Percentiles rank a stretch among this genome's conserved stretches.
Evolutionary conservation across 2,329 filamentous ascomycete species (phyloP).

Genomic region (Microcyclospora tardicrescens): DNA sequence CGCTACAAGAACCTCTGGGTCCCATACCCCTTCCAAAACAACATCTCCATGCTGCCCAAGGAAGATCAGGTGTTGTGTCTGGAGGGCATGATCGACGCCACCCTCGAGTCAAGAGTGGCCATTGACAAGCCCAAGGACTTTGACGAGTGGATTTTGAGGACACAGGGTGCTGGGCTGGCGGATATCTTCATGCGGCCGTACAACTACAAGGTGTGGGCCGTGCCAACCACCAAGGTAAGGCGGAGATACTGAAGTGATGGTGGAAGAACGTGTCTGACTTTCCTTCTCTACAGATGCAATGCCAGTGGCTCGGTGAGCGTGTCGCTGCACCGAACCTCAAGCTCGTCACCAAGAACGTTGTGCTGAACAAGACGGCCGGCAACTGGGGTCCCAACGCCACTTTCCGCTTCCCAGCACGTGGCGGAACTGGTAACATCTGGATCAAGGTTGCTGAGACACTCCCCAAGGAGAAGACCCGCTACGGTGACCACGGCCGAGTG

Average conservation of each 20-base stretch:
- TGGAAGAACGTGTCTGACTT: slow-evolving; percentile 10
- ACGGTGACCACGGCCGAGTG: slow-evolving; percentile 74
- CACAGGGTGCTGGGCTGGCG: slow-evolving; percentile 77
- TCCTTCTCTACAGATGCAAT: slow-evolving; percentile 71
- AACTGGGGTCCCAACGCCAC: slow-evolving; percentile 98
- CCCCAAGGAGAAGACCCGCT: slow-evolving; percentile 80
- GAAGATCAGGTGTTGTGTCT: slow-evolving; percentile 92
- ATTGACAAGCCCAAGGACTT: slow-evolving; percentile 93
- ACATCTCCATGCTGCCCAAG: slow-evolving; percentile 95
- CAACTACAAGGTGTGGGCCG: slow-evolving; percentile 99
- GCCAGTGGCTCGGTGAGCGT: slow-evolving; percentile 94
- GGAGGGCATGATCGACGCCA: slow-evolving; percentile 90
- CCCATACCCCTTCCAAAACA: slow-evolving; percentile 99
- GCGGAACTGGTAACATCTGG: slow-evolving; percentile 98
- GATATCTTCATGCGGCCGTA: slow-evolving; percentile 98
- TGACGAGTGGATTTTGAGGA: slow-evolving; percentile 95
- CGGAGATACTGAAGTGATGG: neutral
- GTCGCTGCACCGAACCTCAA: slow-evolving; percentile 95
- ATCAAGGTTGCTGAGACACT: slow-evolving; percentile 90
- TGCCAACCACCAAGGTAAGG: slow-evolving; percentile 85
- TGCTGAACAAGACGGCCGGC: slow-evolving; percentile 88
- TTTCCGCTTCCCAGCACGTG: slow-evolving; percentile 92
- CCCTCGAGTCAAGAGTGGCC: slow-evolving; percentile 71
- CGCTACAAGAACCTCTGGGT: slow-evolving; percentile 96
- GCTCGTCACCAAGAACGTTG: slow-evolving; percentile 82